phyloP scores from a whole-genome alignment of 1,284 basidiomycete genomes.

The Singerocomus inundabilis region DNA sequence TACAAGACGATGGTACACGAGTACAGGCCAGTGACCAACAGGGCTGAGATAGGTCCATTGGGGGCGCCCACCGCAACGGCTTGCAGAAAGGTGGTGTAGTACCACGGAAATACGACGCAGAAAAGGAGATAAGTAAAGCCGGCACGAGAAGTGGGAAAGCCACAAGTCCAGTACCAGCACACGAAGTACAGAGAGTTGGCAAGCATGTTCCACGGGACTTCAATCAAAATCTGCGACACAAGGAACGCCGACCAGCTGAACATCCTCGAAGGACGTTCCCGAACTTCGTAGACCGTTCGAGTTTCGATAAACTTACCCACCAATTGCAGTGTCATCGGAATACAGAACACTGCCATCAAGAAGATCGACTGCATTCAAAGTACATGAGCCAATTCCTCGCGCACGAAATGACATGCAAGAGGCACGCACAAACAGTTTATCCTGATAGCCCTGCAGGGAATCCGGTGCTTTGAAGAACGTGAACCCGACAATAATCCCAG shows the following conservation, averaged over 20 bases:
- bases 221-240: constrained; percentile 57
- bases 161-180: constrained; percentile 70
- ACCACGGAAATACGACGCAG: constrained; percentile 48
- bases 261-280: constrained; percentile 73
- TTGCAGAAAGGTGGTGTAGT: constrained; percentile 52
- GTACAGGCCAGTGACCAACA: constrained; percentile 64
- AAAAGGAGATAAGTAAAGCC: constrained; percentile 53
- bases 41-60: constrained; percentile 56
- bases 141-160: constrained; percentile 42
- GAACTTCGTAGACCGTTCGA: constrained; percentile 64
- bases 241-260: constrained; percentile 79
- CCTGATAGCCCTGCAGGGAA: constrained; percentile 71
- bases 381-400: not conserved
- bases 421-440: constrained; percentile 62
- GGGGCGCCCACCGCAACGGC: constrained; percentile 65
- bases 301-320: constrained; percentile 14
- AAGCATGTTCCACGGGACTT: constrained; percentile 64
- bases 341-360: constrained; percentile 4
- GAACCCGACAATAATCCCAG: constrained; percentile 60
- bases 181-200: constrained; percentile 55
- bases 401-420: not conserved
- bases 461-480: constrained; percentile 65
- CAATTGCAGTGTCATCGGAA: constrained; percentile 21
- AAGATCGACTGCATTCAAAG: constrained; percentile 13
- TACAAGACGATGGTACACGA: constrained; percentile 41